A percentile compares a stretch with the other conserved stretches of the same genome.
These are phyloP conservation scores for Ceratobasidium sp. DNA, from an alignment of 1,284 basidiomycete genomes.

Conservation along the genomic window DNA sequence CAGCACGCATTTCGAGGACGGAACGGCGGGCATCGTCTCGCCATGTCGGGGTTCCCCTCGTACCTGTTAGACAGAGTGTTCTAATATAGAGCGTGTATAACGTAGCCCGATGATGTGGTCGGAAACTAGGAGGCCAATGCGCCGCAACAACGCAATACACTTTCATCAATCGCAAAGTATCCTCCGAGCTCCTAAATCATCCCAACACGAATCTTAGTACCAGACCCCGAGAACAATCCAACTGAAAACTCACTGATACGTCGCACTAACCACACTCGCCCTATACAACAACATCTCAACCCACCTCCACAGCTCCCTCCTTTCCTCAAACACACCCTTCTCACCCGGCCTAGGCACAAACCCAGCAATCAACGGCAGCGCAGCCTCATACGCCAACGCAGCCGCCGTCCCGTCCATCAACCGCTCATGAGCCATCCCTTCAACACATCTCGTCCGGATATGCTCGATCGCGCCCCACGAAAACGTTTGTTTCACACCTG, in stretches of 20 bases:
- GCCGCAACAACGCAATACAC: slow-evolving; percentile 71
- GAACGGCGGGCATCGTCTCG: slow-evolving; percentile 73
- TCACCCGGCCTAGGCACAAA: slow-evolving; percentile 32
- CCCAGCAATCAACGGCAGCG: slow-evolving; percentile 41
- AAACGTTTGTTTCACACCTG: slow-evolving; percentile 53
- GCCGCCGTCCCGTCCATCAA: slow-evolving; percentile 67
- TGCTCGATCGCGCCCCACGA: slow-evolving; percentile 56
- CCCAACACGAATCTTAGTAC: no score
- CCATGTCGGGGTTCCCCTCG: slow-evolving; percentile 69
- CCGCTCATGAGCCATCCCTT: slow-evolving; percentile 68
- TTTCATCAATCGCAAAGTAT: slow-evolving; percentile 57
- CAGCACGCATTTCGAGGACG: slow-evolving; percentile 75
- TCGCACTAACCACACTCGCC: slow-evolving; percentile 69
- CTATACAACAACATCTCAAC: slow-evolving; percentile 79
- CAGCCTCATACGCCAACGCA: slow-evolving; percentile 68
- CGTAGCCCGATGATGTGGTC: slow-evolving; percentile 77
- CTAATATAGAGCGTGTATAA: slow-evolving; percentile 79
- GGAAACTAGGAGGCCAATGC: slow-evolving; percentile 82
- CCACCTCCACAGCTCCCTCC: slow-evolving; percentile 86
- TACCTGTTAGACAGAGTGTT: slow-evolving; percentile 68
- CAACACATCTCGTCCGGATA: slow-evolving; percentile 59
- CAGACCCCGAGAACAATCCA: no score
- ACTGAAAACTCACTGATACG: slow-evolving; percentile 44
- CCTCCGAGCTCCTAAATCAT: slow-evolving; percentile 52
- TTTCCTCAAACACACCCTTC: slow-evolving; percentile 67